These are phyloP conservation scores for Thalia dealbata DNA, from an alignment of 176 grass and related monocot genomes.

Conservation along the genomic window DNA sequence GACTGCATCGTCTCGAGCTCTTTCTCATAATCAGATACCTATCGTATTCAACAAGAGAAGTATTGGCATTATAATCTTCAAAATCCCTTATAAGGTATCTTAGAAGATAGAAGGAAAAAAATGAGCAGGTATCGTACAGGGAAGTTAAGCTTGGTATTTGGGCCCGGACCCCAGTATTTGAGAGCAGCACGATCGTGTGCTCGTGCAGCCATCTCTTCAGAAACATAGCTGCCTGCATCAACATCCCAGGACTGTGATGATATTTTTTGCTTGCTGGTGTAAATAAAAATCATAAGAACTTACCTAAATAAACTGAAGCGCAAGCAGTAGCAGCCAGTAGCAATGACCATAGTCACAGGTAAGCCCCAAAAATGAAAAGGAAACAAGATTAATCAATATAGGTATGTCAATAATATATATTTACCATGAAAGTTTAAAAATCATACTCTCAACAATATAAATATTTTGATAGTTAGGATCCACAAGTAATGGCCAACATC, in stretches of 20 bases:
- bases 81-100: neutral
- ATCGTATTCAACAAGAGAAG: neutral
- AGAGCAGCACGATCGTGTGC: slow-evolving; percentile 90
- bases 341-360: slow-evolving; percentile 27
- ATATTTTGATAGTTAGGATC: too few relatives aligned
- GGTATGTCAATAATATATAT: neutral
- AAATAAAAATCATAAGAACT: neutral
- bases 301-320: slow-evolving; percentile 98
- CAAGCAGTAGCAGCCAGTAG: slow-evolving; percentile 7
- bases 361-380: slow-evolving; percentile 28
- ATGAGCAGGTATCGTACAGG: slow-evolving; percentile 22
- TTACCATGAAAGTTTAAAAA: neutral
- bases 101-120: slow-evolving; percentile 2
- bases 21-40: slow-evolving; percentile 65
- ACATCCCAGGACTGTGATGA: neutral
- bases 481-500: too few relatives aligned
- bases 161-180: slow-evolving; percentile 63
- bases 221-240: slow-evolving; percentile 74
- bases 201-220: slow-evolving; percentile 79
- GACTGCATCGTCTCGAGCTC: slow-evolving; percentile 54
- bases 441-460: neutral
- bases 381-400: slow-evolving; percentile 6
- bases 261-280: neutral
- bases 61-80: neutral
- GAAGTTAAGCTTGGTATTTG: slow-evolving; percentile 67